Percentiles rank a stretch among this genome's conserved stretches.
These are phyloP conservation scores for Veloboletus limbatus DNA, from an alignment of 1,284 basidiomycete genomes.

Conservation along the genomic window DNA sequence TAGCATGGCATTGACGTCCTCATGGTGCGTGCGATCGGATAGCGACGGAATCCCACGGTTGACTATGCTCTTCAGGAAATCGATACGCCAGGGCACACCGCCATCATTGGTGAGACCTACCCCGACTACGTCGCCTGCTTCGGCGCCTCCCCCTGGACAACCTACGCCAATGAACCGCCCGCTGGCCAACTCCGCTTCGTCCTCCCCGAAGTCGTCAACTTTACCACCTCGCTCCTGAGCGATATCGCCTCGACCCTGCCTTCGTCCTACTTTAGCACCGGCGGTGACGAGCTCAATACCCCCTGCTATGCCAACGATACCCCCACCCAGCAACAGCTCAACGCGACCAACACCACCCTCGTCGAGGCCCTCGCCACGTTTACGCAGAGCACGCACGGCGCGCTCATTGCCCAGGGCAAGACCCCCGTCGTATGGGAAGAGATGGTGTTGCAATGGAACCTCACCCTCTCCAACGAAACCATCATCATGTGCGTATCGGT, in stretches of 20 bases:
- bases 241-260: conserved; percentile 42
- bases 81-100: conserved; percentile 73
- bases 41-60: neutral
- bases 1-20: conserved; percentile 33
- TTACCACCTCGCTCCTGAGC: conserved; percentile 46
- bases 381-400: conserved; percentile 48
- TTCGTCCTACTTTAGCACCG: conserved; percentile 57
- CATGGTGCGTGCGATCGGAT: conserved; percentile 22
- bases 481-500: conserved; percentile 54
- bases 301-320: conserved; percentile 54
- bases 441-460: conserved; percentile 65
- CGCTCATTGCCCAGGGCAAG: conserved; percentile 47
- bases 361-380: conserved; percentile 54
- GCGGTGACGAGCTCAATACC: conserved; percentile 70
- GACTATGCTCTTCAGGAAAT: conserved; percentile 50
- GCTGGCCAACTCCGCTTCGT: conserved; percentile 66
- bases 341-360: conserved; percentile 43
- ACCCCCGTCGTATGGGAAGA: conserved; percentile 71
- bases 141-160: conserved; percentile 50
- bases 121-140: conserved; percentile 69
- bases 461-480: conserved; percentile 63
- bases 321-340: conserved; percentile 44
- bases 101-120: conserved; percentile 54
- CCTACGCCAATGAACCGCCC: conserved; percentile 62
- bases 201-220: conserved; percentile 43